Evolutionary conservation across 805 yeast genomes (phyloP).

Genomic region (Candida namnaoensis): DNA sequence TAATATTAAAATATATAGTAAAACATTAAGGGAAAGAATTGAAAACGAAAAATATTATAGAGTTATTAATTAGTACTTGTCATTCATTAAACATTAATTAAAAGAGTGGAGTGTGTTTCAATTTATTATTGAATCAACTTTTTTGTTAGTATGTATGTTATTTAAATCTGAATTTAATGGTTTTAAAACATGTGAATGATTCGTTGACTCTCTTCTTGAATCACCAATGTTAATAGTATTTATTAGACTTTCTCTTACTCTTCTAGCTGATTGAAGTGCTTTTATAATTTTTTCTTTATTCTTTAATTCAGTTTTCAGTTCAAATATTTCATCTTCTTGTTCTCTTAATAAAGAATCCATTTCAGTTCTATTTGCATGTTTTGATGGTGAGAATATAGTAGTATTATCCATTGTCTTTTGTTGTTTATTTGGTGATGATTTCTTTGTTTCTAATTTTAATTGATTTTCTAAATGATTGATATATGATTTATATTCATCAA

Average conservation of each 20-base stretch:
- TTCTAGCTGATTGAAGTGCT: slow-evolving; percentile 59
- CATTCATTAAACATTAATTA: no score
- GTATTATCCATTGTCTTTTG: not conserved
- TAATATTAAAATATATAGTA: no score
- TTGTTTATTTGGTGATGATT: slow-evolving; percentile 1
- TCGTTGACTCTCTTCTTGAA: slow-evolving; percentile 12
- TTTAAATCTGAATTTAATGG: slow-evolving; percentile 6
- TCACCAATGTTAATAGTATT: slow-evolving; percentile 13
- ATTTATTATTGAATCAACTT: no score
- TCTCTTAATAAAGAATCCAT: slow-evolving; percentile 34
- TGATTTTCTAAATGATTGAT: slow-evolving; percentile 51
- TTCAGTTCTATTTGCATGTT: slow-evolving; percentile 8
- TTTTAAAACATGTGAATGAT: slow-evolving; percentile 8
- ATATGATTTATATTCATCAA: slow-evolving; percentile 53
- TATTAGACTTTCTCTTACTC: slow-evolving; percentile 36
- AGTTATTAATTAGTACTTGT: no score
- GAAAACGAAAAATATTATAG: no score
- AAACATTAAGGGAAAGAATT: no score
- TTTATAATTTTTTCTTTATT: slow-evolving; percentile 76
- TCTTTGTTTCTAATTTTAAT: slow-evolving; percentile 20
- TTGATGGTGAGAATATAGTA: slow-evolving; percentile 4
- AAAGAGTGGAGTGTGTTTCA: no score
- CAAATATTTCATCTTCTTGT: slow-evolving; percentile 60
- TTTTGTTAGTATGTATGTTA: no score
- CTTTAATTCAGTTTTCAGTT: slow-evolving; percentile 49